Evolutionary conservation across 352 stramenopile species (phyloP).

Genomic region (Phytopythium vexans): DNA sequence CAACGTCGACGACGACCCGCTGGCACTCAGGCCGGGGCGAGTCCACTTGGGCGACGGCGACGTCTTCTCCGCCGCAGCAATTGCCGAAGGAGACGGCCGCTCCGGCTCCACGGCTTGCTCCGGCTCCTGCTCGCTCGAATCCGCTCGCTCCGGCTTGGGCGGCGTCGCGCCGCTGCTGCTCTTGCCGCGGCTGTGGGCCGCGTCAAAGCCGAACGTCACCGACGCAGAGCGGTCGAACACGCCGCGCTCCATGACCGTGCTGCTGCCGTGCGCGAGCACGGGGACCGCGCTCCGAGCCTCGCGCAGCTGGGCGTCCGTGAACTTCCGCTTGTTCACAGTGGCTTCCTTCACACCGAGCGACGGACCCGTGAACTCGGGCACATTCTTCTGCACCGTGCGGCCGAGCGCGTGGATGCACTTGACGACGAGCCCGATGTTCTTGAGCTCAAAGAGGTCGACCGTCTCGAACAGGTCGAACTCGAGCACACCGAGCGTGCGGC

Average conservation of each 20-base stretch:
- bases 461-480: constrained; percentile 92
- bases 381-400: constrained; percentile 70
- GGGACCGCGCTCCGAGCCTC: constrained; percentile 56
- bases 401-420: constrained; percentile 83
- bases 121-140: constrained; percentile 6
- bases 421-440: constrained; percentile 83
- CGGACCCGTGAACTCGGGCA: constrained; percentile 64
- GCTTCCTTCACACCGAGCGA: constrained; percentile 72
- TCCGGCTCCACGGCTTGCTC: constrained; percentile 9
- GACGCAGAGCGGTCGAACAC: constrained; percentile 67
- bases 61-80: constrained; percentile 7
- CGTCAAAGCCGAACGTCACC: constrained; percentile 64
- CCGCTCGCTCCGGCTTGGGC: constrained; percentile 9
- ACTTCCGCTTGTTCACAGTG: constrained; percentile 60
- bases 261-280: constrained; percentile 49
- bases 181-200: constrained; percentile 25
- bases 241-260: constrained; percentile 59
- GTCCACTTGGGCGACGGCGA: not conserved
- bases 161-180: constrained; percentile 11
- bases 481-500: constrained; percentile 73
- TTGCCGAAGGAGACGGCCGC: constrained; percentile 4
- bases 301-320: constrained; percentile 61
- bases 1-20: constrained; percentile 23
- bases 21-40: constrained; percentile 6
- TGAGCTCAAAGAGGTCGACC: constrained; percentile 86